Evolutionary conservation across 179 eudicot genomes (phyloP).

Genomic region (Pouteria campechiana): DNA sequence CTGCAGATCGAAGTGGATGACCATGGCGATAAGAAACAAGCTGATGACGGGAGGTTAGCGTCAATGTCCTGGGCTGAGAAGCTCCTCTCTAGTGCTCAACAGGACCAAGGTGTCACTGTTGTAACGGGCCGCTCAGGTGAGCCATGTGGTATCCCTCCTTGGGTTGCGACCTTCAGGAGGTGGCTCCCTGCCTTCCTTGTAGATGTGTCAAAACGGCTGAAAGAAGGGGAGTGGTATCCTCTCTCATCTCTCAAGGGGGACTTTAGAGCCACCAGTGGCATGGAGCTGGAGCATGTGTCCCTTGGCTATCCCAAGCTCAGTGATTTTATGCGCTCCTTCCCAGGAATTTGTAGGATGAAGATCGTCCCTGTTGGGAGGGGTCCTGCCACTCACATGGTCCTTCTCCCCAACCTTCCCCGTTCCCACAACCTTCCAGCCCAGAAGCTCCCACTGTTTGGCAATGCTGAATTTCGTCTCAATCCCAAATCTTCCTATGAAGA

Average conservation of each 20-base stretch:
- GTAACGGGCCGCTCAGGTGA: too few species aligned
- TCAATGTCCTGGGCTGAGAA: conserved; percentile 26
- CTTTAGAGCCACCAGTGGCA: conserved; percentile 16
- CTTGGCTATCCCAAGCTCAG: conserved; percentile 32
- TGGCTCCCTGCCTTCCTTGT: conserved; percentile 30
- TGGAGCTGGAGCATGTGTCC: conserved; percentile 26
- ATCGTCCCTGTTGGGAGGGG: conserved; percentile 20
- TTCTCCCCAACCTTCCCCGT: conserved; percentile 16
- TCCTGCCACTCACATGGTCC: conserved; percentile 25
- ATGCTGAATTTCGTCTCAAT: too few species aligned
- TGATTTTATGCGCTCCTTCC: conserved; percentile 20
- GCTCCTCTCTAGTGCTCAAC: too few species aligned
- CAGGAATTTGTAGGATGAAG: conserved; percentile 15
- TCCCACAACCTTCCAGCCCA: too few species aligned
- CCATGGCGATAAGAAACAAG: conserved; percentile 1
- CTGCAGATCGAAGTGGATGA: too few species aligned
- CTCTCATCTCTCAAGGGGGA: conserved; percentile 33
- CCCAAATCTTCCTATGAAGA: too few species aligned
- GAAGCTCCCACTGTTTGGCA: too few species aligned
- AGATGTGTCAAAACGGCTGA: conserved; percentile 12
- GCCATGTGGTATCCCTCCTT: conserved; percentile 13
- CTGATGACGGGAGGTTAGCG: not conserved
- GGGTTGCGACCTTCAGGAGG: conserved; percentile 17
- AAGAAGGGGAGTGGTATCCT: conserved; percentile 21
- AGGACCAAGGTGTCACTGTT: too few species aligned